Percentiles rank a stretch among this genome's conserved stretches.
Conservation (phyloP, 169 alveolate genomes). For the Plasmodium yoelii region DNA sequence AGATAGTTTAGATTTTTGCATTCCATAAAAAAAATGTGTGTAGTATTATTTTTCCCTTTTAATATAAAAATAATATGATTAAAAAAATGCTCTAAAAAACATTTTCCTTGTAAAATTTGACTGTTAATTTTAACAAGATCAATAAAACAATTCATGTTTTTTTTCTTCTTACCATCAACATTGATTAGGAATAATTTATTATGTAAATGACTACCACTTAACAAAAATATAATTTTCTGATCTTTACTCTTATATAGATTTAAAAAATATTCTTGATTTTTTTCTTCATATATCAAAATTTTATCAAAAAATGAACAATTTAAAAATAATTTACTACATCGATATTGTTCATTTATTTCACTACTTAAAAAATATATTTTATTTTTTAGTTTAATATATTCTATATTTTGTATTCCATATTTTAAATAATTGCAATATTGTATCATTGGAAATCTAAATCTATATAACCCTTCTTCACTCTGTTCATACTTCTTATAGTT, state of each 20-base stretch:
- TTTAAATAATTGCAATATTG: neutral
- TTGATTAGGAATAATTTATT: slow-evolving; percentile 32
- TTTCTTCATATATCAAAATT: slow-evolving; percentile 25
- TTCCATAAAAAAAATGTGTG: neutral
- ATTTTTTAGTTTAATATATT: neutral
- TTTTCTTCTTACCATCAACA: slow-evolving; percentile 7
- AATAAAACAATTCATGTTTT: neutral
- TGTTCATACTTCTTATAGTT: neutral
- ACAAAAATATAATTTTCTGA: slow-evolving; percentile 26
- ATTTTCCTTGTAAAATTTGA: slow-evolving; percentile 20
- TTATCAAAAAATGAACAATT: neutral
- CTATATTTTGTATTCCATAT: slow-evolving; percentile 39
- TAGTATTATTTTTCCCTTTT: neutral
- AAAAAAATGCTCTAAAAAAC: slow-evolving; percentile 21
- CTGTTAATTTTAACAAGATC: neutral
- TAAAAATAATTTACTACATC: slow-evolving; percentile 30
- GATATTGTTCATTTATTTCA: slow-evolving; percentile 23
- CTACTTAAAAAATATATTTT: slow-evolving; percentile 16
- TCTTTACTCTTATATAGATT: slow-evolving; percentile 52
- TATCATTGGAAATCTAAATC: neutral
- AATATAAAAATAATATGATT: slow-evolving; percentile 13
- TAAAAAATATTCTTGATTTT: slow-evolving; percentile 30
- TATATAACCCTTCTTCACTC: neutral
- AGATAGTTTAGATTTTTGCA: neutral
- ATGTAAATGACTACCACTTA: slow-evolving; percentile 52